Base-by-base conservation (phyloP, 2,329 filamentous ascomycete species). In the Ophiosphaerella herpotricha region DNA sequence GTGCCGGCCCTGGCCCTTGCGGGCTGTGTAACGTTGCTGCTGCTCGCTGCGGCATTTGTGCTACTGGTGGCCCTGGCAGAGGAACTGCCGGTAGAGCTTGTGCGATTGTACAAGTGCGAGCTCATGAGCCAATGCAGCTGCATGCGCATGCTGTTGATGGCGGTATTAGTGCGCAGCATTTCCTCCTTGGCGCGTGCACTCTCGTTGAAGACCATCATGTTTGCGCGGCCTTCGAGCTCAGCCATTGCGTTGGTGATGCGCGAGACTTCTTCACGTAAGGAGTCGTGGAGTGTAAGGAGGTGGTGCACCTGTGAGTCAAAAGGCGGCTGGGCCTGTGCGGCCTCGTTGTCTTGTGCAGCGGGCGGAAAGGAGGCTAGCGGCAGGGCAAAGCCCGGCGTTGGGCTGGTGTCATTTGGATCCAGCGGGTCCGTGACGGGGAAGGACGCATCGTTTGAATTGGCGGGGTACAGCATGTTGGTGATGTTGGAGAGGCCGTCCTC, bases 101-200 rank as follows among this genome's bases (percentile, higher is more conserved):
- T 61, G 29, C 68, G 67, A 40, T 72, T 67, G 50, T 83, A 80
- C 51, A 85, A 67, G 14, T 82, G 78, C 2, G 81, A 77, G 52
- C 81, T 82, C 61, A 84, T 80, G 11, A 86, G 75, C 84, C 84
- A 86, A 44, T 85, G 82, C 18, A 86, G 75, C 60, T 86, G 84
- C 74, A 85, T 79, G 46, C 81, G 78, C 54, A 85, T 77, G 13
- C 77, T 80, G 57, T 79, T 82, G 38, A 86, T 77, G 34, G 82
- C 83, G 3, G 83, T 82, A 52, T 82, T 84, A 7, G 82, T 80
- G 60, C 85, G 83, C 9, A 83, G 77, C 72, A 86, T 80, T 51
- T 86, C 83, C 57, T 86, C 84, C 52, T 84, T 83, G 42, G 81
- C 77, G 3, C 83, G 81, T 29, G 85, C 75, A 39, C 79, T 83